Percentiles rank a stretch among this genome's conserved stretches.
These are phyloP conservation scores for Arabidopsis thaliana DNA, from an alignment of 345 rosid genomes.

Conservation along the genomic window DNA sequence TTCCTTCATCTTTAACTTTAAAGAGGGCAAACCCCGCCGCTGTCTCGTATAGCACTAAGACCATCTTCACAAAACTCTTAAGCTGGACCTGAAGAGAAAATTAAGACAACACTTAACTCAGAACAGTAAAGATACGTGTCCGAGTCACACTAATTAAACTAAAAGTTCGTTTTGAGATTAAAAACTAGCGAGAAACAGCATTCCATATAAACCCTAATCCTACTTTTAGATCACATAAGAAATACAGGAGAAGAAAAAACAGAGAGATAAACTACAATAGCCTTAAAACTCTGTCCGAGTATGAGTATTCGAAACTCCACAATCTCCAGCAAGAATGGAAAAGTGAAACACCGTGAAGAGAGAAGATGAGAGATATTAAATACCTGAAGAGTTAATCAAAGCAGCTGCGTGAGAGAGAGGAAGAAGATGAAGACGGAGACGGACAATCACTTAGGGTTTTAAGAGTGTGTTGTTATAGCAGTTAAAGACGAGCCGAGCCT, in stretches of 20 bases:
- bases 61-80: slow-evolving; percentile 33
- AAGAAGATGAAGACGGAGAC: not conserved
- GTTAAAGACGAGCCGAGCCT: not conserved
- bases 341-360: not conserved
- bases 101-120: not conserved
- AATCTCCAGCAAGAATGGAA: not conserved
- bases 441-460: slow-evolving; percentile 28
- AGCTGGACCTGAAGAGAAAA: not conserved
- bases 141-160: not conserved
- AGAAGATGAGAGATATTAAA: not conserved
- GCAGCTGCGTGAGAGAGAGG: slow-evolving; percentile 20
- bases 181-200: not conserved
- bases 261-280: not conserved
- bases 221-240: not conserved
- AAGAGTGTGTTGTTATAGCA: slow-evolving; percentile 7
- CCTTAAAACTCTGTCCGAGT: not conserved
- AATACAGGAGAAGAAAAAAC: not conserved
- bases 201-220: not conserved
- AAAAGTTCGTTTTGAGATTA: slow-evolving; percentile 16
- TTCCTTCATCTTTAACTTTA: slow-evolving; percentile 71
- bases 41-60: slow-evolving; percentile 31
- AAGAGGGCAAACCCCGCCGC: slow-evolving; percentile 65
- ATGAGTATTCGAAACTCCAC: not conserved
- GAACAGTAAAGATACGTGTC: not conserved
- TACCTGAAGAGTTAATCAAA: slow-evolving; percentile 23